Evolutionary conservation across 495 filamentous ascomycete species (phyloP).

Genomic region (Aspergillus cavernicola): DNA sequence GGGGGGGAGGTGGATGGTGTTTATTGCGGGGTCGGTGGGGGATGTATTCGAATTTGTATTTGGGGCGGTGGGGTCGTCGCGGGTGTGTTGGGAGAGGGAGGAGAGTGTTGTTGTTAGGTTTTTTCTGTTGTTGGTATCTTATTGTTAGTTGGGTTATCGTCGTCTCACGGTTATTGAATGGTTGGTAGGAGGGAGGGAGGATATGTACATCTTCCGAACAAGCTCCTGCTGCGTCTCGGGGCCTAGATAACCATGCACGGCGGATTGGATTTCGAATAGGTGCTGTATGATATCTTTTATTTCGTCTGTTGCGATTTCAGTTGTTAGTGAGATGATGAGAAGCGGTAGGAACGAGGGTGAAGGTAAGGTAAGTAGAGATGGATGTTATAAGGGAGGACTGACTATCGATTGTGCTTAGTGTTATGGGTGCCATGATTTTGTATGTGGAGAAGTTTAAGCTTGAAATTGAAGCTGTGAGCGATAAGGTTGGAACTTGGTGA

Average conservation of each 20-base stretch:
- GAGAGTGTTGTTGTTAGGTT: slow-evolving; percentile 40
- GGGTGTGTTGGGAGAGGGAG: slow-evolving; percentile 40
- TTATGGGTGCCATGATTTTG: slow-evolving; percentile 41
- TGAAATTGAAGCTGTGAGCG: slow-evolving; percentile 8
- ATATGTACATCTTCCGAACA: slow-evolving; percentile 55
- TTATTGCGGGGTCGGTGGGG: slow-evolving; percentile 43
- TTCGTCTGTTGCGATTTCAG: slow-evolving; percentile 27
- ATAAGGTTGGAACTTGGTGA: not conserved
- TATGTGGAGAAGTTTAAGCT: not conserved
- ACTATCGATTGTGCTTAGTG: slow-evolving; percentile 50
- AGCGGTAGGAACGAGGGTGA: not conserved
- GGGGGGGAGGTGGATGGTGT: slow-evolving; percentile 64
- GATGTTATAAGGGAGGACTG: too few relatives aligned
- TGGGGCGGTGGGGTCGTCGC: slow-evolving; percentile 25
- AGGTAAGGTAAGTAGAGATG: too few relatives aligned
- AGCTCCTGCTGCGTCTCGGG: slow-evolving; percentile 58
- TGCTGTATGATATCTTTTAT: slow-evolving; percentile 69
- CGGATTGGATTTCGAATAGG: slow-evolving; percentile 77
- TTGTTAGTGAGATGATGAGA: slow-evolving; percentile 6
- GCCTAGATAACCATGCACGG: slow-evolving; percentile 67
- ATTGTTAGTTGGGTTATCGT: too few relatives aligned
- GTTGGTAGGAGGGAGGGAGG: slow-evolving; percentile 20
- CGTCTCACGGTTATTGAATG: too few relatives aligned
- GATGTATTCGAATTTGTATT: slow-evolving; percentile 30
- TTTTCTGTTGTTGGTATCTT: slow-evolving; percentile 26